Base-by-base conservation (phyloP, 73 alveolate genomes). In the Paramecium tetraurelia region DNA sequence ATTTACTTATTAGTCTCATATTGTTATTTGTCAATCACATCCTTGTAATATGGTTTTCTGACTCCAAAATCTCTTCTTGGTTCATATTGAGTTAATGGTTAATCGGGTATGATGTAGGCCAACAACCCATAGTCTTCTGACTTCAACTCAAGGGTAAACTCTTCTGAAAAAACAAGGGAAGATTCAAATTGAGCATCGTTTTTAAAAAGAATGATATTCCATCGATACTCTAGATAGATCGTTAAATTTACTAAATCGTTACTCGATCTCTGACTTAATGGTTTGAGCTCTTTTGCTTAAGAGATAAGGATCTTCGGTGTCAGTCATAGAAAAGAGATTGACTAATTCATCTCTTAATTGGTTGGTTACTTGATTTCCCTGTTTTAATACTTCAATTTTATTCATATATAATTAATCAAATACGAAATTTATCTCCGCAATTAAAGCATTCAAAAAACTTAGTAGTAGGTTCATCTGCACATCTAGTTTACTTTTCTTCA, bases 401-500 rank as follows among this genome's bases (percentile, higher is more conserved):
- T 72, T 72, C 86, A 72, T 72, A 36, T 53, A 72, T 72, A 36
- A 72, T 33, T 35, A 36, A 72, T 44, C 90, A 41, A 31, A 41
- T 80, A 38, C 75, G 48, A 35, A 80, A 80, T 22, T 44, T 48
- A 80, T 89, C 87, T 36, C 89, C 83, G 57, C 92, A 89, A 21
- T 57, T 89, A 70, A 70, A 59, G 57, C 92, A 71, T 50, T 71
- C 84, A 63, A 70, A 69, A 20, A 89, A 71, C 41, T 83, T 77
- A 71, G 94, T 89, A 40, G 87, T 89, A 18, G 94, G 94, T 71
- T 71, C 94, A 71, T 89, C 94, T n/a, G 92, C 48, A 31, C 85
- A 40, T 50, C 94, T 35, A 21, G 92, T 89, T 71, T 89, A 33
- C 40, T 59, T 31, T 89, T 89, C 94, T 5, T 53, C 87, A n/a